Base-by-base conservation (phyloP, 2,329 filamentous ascomycete species). In the Botrytis pseudocinerea region DNA sequence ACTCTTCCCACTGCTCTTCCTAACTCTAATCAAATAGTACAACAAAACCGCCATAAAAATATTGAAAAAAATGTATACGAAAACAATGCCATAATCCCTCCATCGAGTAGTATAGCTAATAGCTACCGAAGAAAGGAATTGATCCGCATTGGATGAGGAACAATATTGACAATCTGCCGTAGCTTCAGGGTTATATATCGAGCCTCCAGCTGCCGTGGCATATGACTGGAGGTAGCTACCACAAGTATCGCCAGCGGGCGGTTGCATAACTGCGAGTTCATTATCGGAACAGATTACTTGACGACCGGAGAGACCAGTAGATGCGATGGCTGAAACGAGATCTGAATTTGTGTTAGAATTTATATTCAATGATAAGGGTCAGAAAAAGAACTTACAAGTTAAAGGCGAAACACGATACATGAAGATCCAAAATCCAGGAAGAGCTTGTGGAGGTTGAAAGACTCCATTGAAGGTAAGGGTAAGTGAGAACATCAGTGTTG, bases 381-480 rank as follows among this genome's bases (percentile, higher is more conserved):
- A 46, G 46, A 22, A 60, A 9, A 20, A 20, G 35, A 66, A 71
- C 78, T 76, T 85, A 80, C 79, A 80, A 59, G 78, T 81, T 32
- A 81, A 46, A 63, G 80, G 80, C 9, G 91, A 94, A 69, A 94
- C 84, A 57, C 92, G 89, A 82, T 95, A 95, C 91, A 94, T 93
- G 84, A 94, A 94, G 77, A 92, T 91, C 92, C 93, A 95, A 85
- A 95, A 95, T 3, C 89, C 85, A 0, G 93, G 92, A 32, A 96
- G 86, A 0, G 83, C 82, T 4, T 84, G 81, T 0, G 91, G 91
- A 9, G 85, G 84, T 54, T 91, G 90, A 77, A 97, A 88, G 62
- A 96, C 91, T 86, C 92, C 86, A 79, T 91, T 93, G 86, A 95
- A 95, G 77, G 93, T 88, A 73, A 95, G 84, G 73, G 87, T 90